Evolutionary conservation across 305 asterid genomes (phyloP).

Genomic region (Solanum hybrid): DNA sequence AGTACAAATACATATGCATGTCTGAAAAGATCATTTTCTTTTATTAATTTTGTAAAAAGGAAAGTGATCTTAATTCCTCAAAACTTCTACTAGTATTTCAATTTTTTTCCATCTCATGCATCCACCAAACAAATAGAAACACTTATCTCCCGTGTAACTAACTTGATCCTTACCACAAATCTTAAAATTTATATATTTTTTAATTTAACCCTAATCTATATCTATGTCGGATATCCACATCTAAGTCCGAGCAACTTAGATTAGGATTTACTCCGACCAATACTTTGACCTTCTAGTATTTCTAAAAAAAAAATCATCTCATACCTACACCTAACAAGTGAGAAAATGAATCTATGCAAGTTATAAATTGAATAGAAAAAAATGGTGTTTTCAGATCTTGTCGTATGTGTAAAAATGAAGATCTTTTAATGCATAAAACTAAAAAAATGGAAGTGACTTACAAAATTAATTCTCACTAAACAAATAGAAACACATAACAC

Average conservation of each 20-base stretch:
- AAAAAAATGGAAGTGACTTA: not conserved
- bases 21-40: not conserved
- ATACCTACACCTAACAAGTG: not conserved
- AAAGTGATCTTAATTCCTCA: not conserved
- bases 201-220: not conserved
- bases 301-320: not conserved
- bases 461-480: not conserved
- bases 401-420: not conserved
- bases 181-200: not conserved
- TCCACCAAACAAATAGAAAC: not conserved
- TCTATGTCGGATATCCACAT: not conserved
- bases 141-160: not conserved
- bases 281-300: not conserved
- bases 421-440: not conserved
- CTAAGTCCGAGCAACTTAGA: not conserved
- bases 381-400: not conserved
- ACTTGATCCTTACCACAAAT: not conserved
- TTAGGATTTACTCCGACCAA: not conserved
- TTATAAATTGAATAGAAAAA: not conserved
- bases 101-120: not conserved
- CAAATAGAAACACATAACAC: not conserved
- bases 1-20: not conserved
- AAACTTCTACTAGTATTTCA: not conserved
- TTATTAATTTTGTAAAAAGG: not conserved
- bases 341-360: not conserved